Evolutionary conservation across 345 rosid genomes (phyloP).

Genomic region (Microcos paniculata): DNA sequence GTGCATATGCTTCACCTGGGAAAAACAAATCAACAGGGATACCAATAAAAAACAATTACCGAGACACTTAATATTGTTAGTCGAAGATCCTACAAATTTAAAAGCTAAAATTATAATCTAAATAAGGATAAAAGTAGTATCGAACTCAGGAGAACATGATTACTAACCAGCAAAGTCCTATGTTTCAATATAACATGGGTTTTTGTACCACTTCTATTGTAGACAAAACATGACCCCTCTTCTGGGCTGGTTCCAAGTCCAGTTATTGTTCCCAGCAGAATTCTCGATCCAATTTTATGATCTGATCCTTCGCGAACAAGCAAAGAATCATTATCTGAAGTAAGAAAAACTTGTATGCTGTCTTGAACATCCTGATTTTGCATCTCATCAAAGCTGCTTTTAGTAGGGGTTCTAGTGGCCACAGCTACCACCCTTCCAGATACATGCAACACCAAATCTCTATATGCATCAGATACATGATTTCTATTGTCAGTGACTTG

Average conservation of each 20-base stretch:
- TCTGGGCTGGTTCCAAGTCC: constrained; percentile 78
- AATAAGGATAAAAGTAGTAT: constrained; percentile 12
- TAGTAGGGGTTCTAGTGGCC: constrained; percentile 73
- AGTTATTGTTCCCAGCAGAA: constrained; percentile 65
- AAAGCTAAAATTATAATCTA: constrained; percentile 6
- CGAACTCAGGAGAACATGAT: constrained; percentile 21
- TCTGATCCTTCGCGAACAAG: constrained; percentile 16
- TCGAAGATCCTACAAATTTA: not conserved
- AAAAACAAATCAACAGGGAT: constrained; percentile 9
- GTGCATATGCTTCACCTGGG: constrained; percentile 93
- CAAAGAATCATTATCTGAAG: constrained; percentile 33
- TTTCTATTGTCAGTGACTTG: constrained; percentile 26
- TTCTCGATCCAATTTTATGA: constrained; percentile 29
- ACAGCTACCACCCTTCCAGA: constrained; percentile 76
- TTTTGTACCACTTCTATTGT: constrained; percentile 65
- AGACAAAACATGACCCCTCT: constrained; percentile 83
- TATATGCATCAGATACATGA: constrained; percentile 65
- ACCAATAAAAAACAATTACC: not conserved
- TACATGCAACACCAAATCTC: constrained; percentile 76
- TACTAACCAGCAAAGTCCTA: constrained; percentile 87
- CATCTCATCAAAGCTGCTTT: constrained; percentile 33
- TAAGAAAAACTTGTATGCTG: constrained; percentile 73
- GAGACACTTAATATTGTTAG: not conserved
- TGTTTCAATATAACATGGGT: constrained; percentile 89
- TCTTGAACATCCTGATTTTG: constrained; percentile 52